Base-by-base conservation (phyloP, 2,329 filamentous ascomycete genomes). In the Diaporthe eres region DNA sequence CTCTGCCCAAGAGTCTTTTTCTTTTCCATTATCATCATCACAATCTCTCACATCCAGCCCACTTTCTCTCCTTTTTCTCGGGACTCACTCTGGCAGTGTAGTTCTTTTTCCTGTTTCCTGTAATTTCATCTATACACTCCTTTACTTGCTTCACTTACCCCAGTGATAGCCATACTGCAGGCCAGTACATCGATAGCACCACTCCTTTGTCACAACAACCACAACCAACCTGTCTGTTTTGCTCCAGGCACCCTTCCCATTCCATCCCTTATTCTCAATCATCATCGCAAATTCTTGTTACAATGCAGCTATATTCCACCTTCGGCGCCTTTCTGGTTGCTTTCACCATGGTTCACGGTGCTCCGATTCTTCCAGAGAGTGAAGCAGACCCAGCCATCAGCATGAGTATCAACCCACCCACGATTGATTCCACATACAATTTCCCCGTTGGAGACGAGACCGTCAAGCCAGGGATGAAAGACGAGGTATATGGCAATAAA, bases 311-410 rank as follows among this genome's bases (percentile, higher is more conserved):
- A 1, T n/a, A 61, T 15, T 42, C 37, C n/a, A 61, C 58, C 58
- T 28, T 61, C 37, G 58, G 58, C 37, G 58, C 58, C 58, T 61
- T 61, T 10, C 37, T 61, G 58, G 58, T 61, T 9, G 58, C 58
- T 42, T 61, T 61, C 12, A 61, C 58, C 37, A 28, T 61, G 22
- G 58, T 12, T 37, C 12, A 61, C 19, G 37, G 37, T 19, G 37
- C 37, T 22, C 58, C 58, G 10, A n/a, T 39, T 25, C 5, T 37
- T n/a, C 12, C 34, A 39, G 57, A n/a, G 3, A 6, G 1, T 51
- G 47, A 51, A 10, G 9, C 10, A 19, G 22, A 1, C 19, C 4
- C 57, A 37, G 9, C 5, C 57, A 3, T 12, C 13, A 25, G 22
- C 49, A 10, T n/a, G 22, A 7, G 4, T 4, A 44, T 6, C 42